Base-by-base conservation (phyloP, 208 protist species). In the Wallacemonas sp. region DNA sequence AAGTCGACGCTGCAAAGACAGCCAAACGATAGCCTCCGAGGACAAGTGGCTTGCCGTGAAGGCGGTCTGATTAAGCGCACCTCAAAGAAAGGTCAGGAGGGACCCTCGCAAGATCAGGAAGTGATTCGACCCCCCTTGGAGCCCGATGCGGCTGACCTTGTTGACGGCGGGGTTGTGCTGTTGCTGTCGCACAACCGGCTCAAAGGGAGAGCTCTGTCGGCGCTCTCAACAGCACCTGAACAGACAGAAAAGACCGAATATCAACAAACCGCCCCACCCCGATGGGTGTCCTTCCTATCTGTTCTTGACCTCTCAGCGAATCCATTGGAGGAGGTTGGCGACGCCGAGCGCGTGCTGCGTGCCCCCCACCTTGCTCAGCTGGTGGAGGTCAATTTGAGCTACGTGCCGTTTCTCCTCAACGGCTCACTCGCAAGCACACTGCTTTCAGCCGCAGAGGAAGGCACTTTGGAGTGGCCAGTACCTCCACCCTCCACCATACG, bases 401-500 rank as follows among this genome's bases (percentile, higher is more conserved):
- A 62, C 62, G 77, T 72, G 26, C 62, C 75, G 1, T 70, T 58
- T 15, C 61, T 81, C 8, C 60, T 77, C 21, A 81, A 81, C 66
- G 70, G 75, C 1, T 72, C 69, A 0, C 60, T 81, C 9, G 66
- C 66, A 24, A 66, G 26, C 22, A 62, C 19, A 21, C 31, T 59
- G 47, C 41, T 21, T 38, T 22, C 62, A 19, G 24, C 47, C n/a
- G 22, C 42, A 11, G 41, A 21, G 27, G 45, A 21, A 15, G 21
- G 38, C 15, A 8, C 4, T n/a, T 11, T 42, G 12, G 54, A 53
- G 45, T n/a, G 46, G 6, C 47, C 51, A 38, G 31, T 24, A n/a
- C 51, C 51, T 27, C 51, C 51, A 31, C 30, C 30, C 15, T 38
- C n/a, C 26, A 41, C 51, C 4, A 58, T 31, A 21, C 51, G 51